These are phyloP conservation scores for Globisporangium ultimum DNA, from an alignment of 352 stramenopile species.

Conservation along the genomic window DNA sequence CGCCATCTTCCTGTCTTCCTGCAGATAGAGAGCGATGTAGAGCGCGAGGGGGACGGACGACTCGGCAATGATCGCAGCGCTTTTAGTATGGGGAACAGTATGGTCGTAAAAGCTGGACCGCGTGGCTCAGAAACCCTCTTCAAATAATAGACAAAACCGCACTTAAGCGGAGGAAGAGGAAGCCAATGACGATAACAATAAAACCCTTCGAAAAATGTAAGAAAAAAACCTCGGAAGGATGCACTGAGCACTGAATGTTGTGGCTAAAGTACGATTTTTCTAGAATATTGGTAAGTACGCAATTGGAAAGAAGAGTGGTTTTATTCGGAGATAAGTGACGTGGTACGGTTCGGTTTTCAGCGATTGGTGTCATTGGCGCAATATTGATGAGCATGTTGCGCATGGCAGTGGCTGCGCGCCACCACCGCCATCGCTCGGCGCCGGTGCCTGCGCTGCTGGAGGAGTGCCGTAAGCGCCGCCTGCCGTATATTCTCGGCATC, in stretches of 20 bases:
- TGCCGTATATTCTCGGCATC: slow-evolving; percentile 91
- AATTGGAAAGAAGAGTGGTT: too few species aligned
- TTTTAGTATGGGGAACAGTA: slow-evolving; percentile 10
- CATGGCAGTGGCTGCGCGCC: neutral
- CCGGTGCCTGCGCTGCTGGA: slow-evolving; percentile 2
- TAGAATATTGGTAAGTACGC: too few species aligned
- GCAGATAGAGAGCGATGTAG: neutral
- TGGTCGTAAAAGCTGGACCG: neutral
- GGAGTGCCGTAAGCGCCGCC: slow-evolving; percentile 9
- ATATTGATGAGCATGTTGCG: neutral
- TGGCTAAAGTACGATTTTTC: neutral
- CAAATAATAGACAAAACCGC: neutral
- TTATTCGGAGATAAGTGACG: neutral
- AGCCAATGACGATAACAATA: neutral
- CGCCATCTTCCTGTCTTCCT: slow-evolving; percentile 26
- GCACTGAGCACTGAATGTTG: neutral
- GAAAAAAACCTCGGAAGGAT: neutral
- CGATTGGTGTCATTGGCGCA: neutral
- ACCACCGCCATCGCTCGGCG: slow-evolving; percentile 8
- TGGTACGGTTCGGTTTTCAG: too few species aligned
- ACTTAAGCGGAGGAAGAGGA: neutral
- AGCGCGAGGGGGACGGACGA: too few species aligned
- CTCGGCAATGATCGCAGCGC: neutral
- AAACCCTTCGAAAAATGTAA: neutral
- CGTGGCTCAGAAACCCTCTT: neutral